Percentiles rank a stretch among this genome's conserved stretches.
These are phyloP conservation scores for Phaeodactylum tricornutum DNA, from an alignment of 108 stramenopile genomes.

Conservation along the genomic window DNA sequence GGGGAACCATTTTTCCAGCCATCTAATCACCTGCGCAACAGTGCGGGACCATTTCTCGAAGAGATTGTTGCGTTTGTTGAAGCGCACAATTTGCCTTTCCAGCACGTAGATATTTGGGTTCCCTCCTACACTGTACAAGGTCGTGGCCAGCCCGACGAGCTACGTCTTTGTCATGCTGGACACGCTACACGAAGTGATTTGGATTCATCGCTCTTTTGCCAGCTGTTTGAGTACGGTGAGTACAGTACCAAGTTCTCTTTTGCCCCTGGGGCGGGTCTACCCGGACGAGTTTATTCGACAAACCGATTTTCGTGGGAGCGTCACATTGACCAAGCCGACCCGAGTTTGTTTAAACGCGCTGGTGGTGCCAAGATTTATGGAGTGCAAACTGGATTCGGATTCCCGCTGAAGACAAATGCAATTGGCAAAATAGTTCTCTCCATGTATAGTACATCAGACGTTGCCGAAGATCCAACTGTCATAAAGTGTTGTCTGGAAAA, in stretches of 20 bases:
- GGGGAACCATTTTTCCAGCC: neutral
- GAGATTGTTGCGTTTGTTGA: conserved; percentile 36
- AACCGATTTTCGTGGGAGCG: conserved; percentile 42
- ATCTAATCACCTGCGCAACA: conserved; percentile 2
- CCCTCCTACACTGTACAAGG: conserved; percentile 33
- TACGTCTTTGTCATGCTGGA: conserved; percentile 38
- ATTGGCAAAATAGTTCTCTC: conserved; percentile 56
- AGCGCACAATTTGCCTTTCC: conserved; percentile 37
- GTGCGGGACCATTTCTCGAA: conserved; percentile 37
- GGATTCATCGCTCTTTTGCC: conserved; percentile 7
- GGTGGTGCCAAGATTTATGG: conserved; percentile 69
- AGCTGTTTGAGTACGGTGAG: conserved; percentile 49
- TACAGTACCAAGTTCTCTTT: conserved; percentile 70
- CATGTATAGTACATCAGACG: conserved; percentile 40
- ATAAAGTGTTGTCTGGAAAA: conserved; percentile 20
- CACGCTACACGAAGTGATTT: conserved; percentile 29
- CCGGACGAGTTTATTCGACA: conserved; percentile 54
- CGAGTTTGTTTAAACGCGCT: conserved; percentile 45
- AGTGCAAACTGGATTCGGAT: conserved; percentile 53
- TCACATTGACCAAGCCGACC: conserved; percentile 24
- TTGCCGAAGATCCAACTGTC: conserved; percentile 24
- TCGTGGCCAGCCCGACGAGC: conserved; percentile 16
- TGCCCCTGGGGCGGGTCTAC: conserved; percentile 51
- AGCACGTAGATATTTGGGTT: conserved; percentile 69
- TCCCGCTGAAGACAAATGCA: conserved; percentile 38